Evolutionary conservation across 441 rosid species (phyloP).

Genomic region (Arabidopsis hybrid): DNA sequence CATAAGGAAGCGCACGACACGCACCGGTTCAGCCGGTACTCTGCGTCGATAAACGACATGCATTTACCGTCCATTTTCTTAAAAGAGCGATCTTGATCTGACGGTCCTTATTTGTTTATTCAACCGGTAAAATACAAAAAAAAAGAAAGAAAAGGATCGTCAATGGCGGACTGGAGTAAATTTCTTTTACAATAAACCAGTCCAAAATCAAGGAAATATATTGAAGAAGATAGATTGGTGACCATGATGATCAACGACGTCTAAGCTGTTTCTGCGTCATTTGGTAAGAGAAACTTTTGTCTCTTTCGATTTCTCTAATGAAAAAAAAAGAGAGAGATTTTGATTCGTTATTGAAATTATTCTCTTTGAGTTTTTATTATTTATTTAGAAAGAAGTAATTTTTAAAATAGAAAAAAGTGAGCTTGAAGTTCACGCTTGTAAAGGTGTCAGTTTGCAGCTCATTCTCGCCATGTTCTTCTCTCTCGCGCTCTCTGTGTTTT

Average conservation of each 20-base stretch:
- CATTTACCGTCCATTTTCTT: constrained; percentile 35
- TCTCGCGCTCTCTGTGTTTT: constrained; percentile 46
- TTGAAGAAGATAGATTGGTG: not conserved
- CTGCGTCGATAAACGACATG: constrained; percentile 15
- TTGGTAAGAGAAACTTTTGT: constrained; percentile 33
- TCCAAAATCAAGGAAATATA: constrained; percentile 21
- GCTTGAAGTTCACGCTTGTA: constrained; percentile 72
- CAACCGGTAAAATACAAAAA: constrained; percentile 22
- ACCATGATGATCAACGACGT: constrained; percentile 28
- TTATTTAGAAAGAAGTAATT: constrained; percentile 9
- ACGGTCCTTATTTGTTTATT: constrained; percentile 22
- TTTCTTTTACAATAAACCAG: constrained; percentile 1
- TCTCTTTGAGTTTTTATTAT: not conserved
- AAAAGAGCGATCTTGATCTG: constrained; percentile 27
- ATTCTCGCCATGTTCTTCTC: constrained; percentile 43
- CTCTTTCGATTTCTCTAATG: constrained; percentile 14
- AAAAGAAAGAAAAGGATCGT: constrained; percentile 8
- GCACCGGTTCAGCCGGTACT: constrained; percentile 53
- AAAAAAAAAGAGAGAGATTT: constrained; percentile 34
- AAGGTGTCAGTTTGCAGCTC: constrained; percentile 53
- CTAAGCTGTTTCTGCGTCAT: constrained; percentile 39
- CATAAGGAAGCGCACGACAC: constrained; percentile 39
- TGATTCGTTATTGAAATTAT: constrained; percentile 48
- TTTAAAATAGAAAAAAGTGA: constrained; percentile 35
- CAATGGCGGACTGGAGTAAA: constrained; percentile 34